A percentile compares a stretch with the other conserved stretches of the same genome.
Evolutionary conservation across 768 basidiomycete species (phyloP).

Genomic region (Russula abietina): DNA sequence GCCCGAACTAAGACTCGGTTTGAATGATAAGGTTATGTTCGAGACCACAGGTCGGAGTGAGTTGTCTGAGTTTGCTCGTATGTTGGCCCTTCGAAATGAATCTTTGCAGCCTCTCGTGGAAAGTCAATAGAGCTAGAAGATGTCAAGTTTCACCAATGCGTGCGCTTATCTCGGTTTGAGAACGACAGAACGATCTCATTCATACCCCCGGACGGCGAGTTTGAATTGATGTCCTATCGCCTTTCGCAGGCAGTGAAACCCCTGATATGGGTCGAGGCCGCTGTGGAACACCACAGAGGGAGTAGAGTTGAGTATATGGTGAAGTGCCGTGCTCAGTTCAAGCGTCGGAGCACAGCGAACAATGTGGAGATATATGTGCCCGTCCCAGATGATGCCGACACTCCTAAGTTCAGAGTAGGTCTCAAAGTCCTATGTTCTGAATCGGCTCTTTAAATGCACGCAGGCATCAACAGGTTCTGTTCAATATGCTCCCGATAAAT

Average conservation of each 20-base stretch:
- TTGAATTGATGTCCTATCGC: constrained; percentile 98
- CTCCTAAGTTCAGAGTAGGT: constrained; percentile 89
- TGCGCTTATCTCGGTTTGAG: constrained; percentile 93
- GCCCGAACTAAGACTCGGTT: constrained; percentile 91
- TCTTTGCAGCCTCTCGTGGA: constrained; percentile 63
- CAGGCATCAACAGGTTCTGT: constrained; percentile 94
- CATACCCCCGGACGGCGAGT: constrained; percentile 98
- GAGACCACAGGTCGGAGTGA: constrained; percentile 92
- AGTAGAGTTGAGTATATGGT: constrained; percentile 93
- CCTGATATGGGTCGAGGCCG: constrained; percentile 94
- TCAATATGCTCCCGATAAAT: constrained; percentile 96
- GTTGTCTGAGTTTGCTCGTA: constrained; percentile 29
- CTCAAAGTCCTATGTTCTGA: neutral
- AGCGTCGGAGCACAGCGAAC: constrained; percentile 91
- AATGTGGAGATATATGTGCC: constrained; percentile 98
- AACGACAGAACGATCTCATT: constrained; percentile 99
- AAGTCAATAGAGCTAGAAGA: constrained; percentile 99
- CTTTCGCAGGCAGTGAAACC: constrained; percentile 95
- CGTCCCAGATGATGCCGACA: constrained; percentile 98
- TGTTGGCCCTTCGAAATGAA: neutral
- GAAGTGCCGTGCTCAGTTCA: constrained; percentile 95
- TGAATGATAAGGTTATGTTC: constrained; percentile 99
- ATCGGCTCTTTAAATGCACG: neutral
- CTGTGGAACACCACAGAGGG: constrained; percentile 92
- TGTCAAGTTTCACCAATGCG: constrained; percentile 99